These are phyloP conservation scores for Jacaranda mimosifolia DNA, from an alignment of 257 asterid species.

Conservation along the genomic window DNA sequence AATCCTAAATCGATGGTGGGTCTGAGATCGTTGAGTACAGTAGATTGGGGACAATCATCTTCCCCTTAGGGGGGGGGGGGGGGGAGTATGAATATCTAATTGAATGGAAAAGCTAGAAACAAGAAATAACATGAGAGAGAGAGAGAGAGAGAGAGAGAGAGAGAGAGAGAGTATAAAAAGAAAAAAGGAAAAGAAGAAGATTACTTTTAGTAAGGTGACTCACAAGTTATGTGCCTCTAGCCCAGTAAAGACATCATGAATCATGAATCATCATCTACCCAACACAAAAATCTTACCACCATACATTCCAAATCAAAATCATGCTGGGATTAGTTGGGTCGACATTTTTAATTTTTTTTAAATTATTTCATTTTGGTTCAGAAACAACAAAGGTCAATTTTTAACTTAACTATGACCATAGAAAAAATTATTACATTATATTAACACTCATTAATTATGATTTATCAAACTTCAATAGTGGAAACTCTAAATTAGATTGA, in stretches of 20 bases:
- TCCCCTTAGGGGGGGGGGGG: too few species aligned
- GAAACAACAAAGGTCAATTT: too few species aligned
- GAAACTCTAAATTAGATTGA: not conserved
- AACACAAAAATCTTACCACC: not conserved
- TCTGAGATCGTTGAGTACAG: too few species aligned
- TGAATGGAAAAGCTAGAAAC: not conserved
- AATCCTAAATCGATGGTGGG: too few species aligned
- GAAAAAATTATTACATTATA: not conserved
- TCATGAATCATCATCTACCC: constrained; percentile 2
- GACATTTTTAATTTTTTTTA: not conserved
- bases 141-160: not conserved
- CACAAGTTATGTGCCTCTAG: not conserved
- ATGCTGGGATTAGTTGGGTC: not conserved
- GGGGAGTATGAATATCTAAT: too few species aligned
- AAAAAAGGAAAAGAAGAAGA: not conserved
- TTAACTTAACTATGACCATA: not conserved
- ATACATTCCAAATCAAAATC: not conserved
- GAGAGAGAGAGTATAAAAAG: not conserved
- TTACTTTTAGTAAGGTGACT: not conserved
- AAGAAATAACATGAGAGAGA: not conserved
- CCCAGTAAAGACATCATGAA: not conserved
- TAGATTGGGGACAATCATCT: too few species aligned
- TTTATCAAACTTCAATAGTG: not conserved
- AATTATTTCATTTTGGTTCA: not conserved
- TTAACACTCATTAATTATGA: not conserved